Percentiles rank a stretch among this genome's conserved stretches.
Evolutionary conservation across 2,329 filamentous ascomycete species (phyloP).

Genomic region (Colletotrichum agaves): DNA sequence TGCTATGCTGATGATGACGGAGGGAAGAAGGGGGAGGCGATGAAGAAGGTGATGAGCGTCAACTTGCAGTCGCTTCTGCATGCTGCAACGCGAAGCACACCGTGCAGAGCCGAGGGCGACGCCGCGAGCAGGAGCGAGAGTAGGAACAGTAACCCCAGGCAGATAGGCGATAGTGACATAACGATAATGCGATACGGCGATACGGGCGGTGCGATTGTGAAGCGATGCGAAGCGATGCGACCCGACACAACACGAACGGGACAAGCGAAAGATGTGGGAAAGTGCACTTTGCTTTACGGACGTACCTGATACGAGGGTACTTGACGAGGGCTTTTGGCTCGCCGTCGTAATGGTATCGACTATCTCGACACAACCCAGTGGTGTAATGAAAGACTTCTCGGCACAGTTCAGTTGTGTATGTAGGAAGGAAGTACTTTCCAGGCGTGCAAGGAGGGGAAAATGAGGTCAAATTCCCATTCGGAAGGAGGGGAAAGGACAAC

Average conservation of each 20-base stretch:
- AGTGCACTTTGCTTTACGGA: neutral
- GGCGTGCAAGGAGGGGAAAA: too few relatives aligned
- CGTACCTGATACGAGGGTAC: too few relatives aligned
- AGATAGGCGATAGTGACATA: neutral
- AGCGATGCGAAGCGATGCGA: neutral
- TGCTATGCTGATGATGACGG: conserved; percentile 5
- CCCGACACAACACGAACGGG: neutral
- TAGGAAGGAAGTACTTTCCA: too few relatives aligned
- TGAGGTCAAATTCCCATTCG: too few relatives aligned
- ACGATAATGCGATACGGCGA: neutral
- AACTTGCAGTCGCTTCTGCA: conserved; percentile 23
- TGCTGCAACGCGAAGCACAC: conserved; percentile 13
- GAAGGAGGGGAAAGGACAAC: too few relatives aligned
- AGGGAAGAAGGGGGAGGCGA: conserved; percentile 1
- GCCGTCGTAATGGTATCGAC: too few relatives aligned
- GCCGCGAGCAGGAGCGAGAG: neutral
- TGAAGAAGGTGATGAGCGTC: conserved; percentile 9
- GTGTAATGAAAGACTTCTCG: too few relatives aligned
- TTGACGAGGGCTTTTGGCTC: too few relatives aligned
- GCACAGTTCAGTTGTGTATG: too few relatives aligned
- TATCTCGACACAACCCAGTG: too few relatives aligned
- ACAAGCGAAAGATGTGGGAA: neutral
- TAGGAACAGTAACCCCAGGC: neutral
- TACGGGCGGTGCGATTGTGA: conserved; percentile 9
- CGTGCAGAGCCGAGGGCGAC: neutral